These are phyloP conservation scores for Aechmea fasciata DNA, from an alignment of 176 grass and related monocot genomes.

Conservation along the genomic window DNA sequence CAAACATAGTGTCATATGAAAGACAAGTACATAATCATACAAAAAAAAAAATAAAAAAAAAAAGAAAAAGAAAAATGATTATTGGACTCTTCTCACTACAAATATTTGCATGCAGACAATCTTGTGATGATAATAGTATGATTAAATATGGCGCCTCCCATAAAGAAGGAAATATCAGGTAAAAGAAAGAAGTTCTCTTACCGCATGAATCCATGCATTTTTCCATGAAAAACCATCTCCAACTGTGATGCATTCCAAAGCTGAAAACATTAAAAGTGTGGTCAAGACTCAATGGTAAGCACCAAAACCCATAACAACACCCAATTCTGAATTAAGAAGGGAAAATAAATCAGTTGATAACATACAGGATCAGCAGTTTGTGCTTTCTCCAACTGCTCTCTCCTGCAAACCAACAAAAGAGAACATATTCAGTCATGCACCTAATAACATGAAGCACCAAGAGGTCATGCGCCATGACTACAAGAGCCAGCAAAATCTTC, in stretches of 20 bases:
- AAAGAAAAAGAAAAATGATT: too few species aligned
- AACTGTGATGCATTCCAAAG: slow-evolving; percentile 96
- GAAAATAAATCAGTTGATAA: slow-evolving; percentile 14
- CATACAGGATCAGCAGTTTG: slow-evolving; percentile 80
- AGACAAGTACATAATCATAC: too few species aligned
- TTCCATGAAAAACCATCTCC: slow-evolving; percentile 84
- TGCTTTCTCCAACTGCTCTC: slow-evolving; percentile 79
- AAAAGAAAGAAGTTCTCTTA: slow-evolving; percentile 21
- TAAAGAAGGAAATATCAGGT: background rate
- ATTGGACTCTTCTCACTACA: too few species aligned
- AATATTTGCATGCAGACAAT: too few species aligned
- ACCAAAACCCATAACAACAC: slow-evolving; percentile 14
- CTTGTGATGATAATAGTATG: too few species aligned
- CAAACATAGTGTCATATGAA: too few species aligned
- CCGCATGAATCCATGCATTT: slow-evolving; percentile 99
- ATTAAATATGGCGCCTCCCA: background rate
- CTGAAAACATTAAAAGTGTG: slow-evolving; percentile 26
- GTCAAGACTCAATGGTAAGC: background rate
- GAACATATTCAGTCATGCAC: background rate
- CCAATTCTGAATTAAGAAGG: background rate
- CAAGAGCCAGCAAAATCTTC: background rate
- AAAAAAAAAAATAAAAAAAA: too few species aligned
- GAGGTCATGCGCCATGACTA: background rate
- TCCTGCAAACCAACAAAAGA: slow-evolving; percentile 35
- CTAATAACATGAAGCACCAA: background rate